phyloP scores from a whole-genome alignment of 805 yeast species.

The Kregervanrija delftensis region DNA sequence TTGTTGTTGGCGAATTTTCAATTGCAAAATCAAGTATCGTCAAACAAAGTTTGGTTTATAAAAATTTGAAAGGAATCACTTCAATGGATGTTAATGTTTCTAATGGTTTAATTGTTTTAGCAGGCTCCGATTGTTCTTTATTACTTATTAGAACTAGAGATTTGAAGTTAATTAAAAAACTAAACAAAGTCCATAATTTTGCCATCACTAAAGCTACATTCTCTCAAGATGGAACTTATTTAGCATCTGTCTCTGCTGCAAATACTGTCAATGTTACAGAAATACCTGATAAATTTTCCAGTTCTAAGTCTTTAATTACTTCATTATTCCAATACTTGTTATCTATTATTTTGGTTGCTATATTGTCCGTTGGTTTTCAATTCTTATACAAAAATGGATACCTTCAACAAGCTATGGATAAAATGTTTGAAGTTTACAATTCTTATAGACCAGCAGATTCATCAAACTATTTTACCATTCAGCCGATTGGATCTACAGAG shows the following conservation, averaged over 20 bases:
- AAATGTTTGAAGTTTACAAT: conserved; percentile 16
- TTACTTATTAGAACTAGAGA: conserved; percentile 45
- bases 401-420: conserved; percentile 16
- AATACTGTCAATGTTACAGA: conserved; percentile 58
- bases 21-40: conserved; percentile 34
- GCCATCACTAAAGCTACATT: conserved; percentile 71
- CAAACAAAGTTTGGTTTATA: conserved; percentile 36
- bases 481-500: conserved; percentile 17
- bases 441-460: conserved; percentile 25
- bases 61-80: conserved; percentile 49
- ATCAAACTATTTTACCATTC: conserved; percentile 28
- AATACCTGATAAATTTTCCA: conserved; percentile 46
- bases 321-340: conserved; percentile 22
- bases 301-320: conserved; percentile 30
- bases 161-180: conserved; percentile 42
- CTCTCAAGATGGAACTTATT: conserved; percentile 56
- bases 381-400: conserved; percentile 25
- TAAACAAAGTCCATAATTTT: conserved; percentile 63
- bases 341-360: conserved; percentile 18
- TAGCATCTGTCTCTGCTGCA: conserved; percentile 75
- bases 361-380: conserved; percentile 22
- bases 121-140: conserved; percentile 64
- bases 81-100: conserved; percentile 37
- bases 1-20: conserved; percentile 37
- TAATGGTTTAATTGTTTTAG: conserved; percentile 42